phyloP scores from a whole-genome alignment of 2,329 filamentous ascomycete genomes.

The Xylaria sp. region DNA sequence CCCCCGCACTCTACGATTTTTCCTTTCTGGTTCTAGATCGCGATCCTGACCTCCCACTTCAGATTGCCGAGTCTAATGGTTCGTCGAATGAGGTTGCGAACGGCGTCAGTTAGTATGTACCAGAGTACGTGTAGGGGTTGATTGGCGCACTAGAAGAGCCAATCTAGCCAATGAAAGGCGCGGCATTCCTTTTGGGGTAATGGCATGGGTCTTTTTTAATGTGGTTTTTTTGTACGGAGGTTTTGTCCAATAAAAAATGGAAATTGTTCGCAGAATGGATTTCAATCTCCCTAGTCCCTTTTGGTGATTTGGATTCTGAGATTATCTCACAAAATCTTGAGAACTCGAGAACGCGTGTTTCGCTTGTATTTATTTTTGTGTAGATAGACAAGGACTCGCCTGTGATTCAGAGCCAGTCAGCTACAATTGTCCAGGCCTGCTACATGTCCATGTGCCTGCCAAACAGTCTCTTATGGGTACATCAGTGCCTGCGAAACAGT shows the following conservation, averaged over 20 bases:
- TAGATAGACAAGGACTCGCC: background rate
- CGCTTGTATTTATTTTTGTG: background rate
- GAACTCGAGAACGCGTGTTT: conserved; percentile 1
- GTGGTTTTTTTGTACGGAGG: no score
- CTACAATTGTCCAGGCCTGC: no score
- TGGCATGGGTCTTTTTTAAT: conserved; percentile 7
- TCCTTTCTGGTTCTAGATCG: background rate
- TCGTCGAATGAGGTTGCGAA: background rate
- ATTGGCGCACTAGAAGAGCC: background rate
- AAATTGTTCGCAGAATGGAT: background rate
- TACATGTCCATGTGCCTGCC: background rate
- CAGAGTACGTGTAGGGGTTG: no score
- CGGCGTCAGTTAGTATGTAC: background rate
- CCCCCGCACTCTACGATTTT: no score
- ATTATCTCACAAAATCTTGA: background rate
- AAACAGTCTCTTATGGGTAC: no score
- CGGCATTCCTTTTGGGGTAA: background rate
- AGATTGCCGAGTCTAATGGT: background rate
- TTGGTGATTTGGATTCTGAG: background rate
- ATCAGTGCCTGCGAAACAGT: background rate
- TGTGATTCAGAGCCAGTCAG: background rate
- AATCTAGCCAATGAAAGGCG: conserved; percentile 11
- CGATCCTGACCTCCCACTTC: background rate
- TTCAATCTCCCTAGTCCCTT: conserved; percentile 1
- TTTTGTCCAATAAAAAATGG: background rate